Conservation (phyloP, 1,284 basidiomycete species). For the Ganoderma lingzhi region DNA sequence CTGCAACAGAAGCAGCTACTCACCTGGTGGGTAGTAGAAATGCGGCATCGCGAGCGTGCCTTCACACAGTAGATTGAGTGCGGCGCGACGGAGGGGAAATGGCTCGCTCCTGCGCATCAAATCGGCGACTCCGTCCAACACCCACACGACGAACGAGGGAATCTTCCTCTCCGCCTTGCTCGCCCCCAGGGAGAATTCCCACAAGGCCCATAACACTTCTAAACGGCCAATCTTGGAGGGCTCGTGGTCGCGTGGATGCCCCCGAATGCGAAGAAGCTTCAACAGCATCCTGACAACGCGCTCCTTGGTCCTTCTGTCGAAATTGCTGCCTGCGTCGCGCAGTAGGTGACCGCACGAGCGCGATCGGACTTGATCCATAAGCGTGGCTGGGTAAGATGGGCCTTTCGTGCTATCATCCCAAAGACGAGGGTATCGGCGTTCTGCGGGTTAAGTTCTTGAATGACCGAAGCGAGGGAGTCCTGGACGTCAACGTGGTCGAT, state of each 20-base stretch:
- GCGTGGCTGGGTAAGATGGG: constrained; percentile 11
- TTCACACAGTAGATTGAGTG: constrained; percentile 25
- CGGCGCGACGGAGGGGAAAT: constrained; percentile 25
- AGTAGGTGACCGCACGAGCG: constrained; percentile 16
- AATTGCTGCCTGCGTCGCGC: constrained; percentile 9
- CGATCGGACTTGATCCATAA: constrained; percentile 23
- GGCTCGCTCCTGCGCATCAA: constrained; percentile 19
- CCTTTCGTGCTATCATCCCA: constrained; percentile 21
- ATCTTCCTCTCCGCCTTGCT: constrained; percentile 11
- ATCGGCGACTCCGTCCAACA: constrained; percentile 16
- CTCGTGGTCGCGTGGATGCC: constrained; percentile 15
- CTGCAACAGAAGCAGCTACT: neutral
- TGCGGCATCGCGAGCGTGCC: constrained; percentile 17
- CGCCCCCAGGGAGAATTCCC: constrained; percentile 20
- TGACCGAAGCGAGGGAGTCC: constrained; percentile 24
- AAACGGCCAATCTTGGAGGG: constrained; percentile 13
- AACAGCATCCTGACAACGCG: constrained; percentile 20
- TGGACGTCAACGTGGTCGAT: constrained; percentile 27
- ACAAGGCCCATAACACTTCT: constrained; percentile 24
- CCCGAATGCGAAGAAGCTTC: constrained; percentile 11
- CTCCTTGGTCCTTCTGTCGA: neutral
- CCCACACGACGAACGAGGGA: constrained; percentile 7
- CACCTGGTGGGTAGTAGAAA: constrained; percentile 19
- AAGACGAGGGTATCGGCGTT: constrained; percentile 25
- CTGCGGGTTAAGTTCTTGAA: constrained; percentile 26